phyloP scores from a whole-genome alignment of 257 asterid genomes.

The Solanum bulbocastanum region DNA sequence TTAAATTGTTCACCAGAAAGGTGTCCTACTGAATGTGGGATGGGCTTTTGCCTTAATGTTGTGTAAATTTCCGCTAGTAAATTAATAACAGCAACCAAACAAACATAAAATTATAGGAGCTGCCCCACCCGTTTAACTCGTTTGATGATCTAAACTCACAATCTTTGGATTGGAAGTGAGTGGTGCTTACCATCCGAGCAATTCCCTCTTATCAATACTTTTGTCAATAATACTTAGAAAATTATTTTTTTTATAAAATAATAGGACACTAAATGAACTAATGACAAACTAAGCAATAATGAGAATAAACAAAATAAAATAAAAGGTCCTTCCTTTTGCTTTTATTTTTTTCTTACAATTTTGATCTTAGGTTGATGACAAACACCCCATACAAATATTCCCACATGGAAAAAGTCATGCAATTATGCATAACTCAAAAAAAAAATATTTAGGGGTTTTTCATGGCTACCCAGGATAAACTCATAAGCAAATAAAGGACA shows the following conservation, averaged over 20 bases:
- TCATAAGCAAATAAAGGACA: background rate
- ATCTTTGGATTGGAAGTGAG: background rate
- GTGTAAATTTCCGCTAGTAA: background rate
- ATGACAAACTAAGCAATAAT: background rate
- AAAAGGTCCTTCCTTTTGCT: background rate
- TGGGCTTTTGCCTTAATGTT: background rate
- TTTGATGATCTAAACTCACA: no score
- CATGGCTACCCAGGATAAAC: background rate
- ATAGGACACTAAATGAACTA: background rate
- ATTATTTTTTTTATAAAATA: no score
- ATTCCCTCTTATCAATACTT: background rate
- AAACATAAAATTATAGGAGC: no score
- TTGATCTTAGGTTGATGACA: slow-evolving; percentile 1
- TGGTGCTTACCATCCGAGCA: no score
- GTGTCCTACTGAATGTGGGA: no score
- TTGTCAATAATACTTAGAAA: no score
- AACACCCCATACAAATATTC: slow-evolving; percentile 8
- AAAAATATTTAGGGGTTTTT: background rate
- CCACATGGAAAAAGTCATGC: slow-evolving; percentile 28
- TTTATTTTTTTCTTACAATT: background rate
- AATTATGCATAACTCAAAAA: slow-evolving; percentile 26
- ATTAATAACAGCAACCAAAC: background rate
- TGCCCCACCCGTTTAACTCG: no score
- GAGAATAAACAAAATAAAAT: background rate
- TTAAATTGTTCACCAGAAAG: no score